phyloP scores from a whole-genome alignment of 129 eudicot genomes.

The Helichrysum umbraculigerum region DNA sequence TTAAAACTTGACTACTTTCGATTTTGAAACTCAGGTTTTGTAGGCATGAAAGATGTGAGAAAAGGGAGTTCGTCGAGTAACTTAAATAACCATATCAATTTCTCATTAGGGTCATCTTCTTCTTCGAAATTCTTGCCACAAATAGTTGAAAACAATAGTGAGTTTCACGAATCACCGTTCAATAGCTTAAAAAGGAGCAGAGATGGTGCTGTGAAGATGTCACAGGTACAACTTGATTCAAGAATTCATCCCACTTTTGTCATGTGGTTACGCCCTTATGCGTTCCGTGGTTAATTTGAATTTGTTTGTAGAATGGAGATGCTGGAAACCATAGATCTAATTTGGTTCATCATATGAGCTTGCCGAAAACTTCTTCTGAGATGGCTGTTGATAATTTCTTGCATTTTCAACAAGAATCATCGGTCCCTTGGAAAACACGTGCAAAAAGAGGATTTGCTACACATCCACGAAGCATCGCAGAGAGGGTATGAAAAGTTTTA shows the following conservation, averaged over 20 bases:
- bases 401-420: conserved; percentile 63
- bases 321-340: conserved; percentile 38
- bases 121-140: conserved; percentile 56
- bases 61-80: conserved; percentile 41
- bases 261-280: background rate
- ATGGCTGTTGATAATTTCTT: conserved; percentile 58
- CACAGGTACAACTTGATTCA: conserved; percentile 51
- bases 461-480: conserved; percentile 97
- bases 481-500: conserved; percentile 61
- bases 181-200: conserved; percentile 51
- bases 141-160: conserved; percentile 47
- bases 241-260: background rate
- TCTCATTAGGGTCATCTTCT: conserved; percentile 53
- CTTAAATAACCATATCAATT: conserved; percentile 50
- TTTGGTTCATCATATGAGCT: conserved; percentile 80
- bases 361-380: conserved; percentile 69
- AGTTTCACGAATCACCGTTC: conserved; percentile 53
- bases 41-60: conserved; percentile 48
- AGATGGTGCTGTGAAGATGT: conserved; percentile 56
- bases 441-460: conserved; percentile 98
- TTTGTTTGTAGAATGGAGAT: conserved; percentile 54
- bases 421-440: conserved; percentile 70
- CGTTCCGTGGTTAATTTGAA: background rate
- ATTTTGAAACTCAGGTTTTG: conserved; percentile 49
- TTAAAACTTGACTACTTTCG: conserved; percentile 16